Evolutionary conservation across 805 yeast species (phyloP).

Genomic region (Metschnikowia aberdeeniae): DNA sequence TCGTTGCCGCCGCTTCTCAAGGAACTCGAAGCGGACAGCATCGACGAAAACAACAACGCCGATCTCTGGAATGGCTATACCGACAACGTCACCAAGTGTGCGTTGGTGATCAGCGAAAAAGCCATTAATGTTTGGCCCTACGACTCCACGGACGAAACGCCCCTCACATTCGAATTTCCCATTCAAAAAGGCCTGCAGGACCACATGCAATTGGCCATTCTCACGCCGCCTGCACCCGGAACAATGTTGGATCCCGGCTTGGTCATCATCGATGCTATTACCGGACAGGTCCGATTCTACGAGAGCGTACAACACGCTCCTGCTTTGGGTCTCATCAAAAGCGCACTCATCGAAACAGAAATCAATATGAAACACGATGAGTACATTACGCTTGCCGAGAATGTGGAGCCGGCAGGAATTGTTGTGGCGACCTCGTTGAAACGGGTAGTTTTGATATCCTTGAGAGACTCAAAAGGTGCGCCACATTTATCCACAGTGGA

Average conservation of each 20-base stretch:
- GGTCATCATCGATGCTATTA: conserved; percentile 53
- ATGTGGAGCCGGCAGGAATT: conserved; percentile 72
- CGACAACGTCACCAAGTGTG: conserved; percentile 46
- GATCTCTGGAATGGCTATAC: conserved; percentile 41
- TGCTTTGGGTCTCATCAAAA: conserved; percentile 53
- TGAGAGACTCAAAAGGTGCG: conserved; percentile 68
- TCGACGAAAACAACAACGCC: conserved; percentile 6
- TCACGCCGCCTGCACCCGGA: conserved; percentile 57
- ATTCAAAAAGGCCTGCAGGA: conserved; percentile 21
- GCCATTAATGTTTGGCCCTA: conserved; percentile 67
- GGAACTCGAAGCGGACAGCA: background rate
- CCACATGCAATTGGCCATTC: conserved; percentile 47
- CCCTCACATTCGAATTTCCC: conserved; percentile 54
- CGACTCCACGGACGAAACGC: conserved; percentile 54
- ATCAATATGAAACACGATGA: conserved; percentile 47
- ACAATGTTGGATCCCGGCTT: conserved; percentile 59
- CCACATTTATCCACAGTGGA: conserved; percentile 40
- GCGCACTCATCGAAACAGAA: conserved; percentile 39
- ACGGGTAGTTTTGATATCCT: conserved; percentile 54
- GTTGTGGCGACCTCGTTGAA: conserved; percentile 67
- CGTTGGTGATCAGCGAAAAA: conserved; percentile 46
- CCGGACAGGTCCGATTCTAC: conserved; percentile 63
- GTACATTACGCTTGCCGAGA: conserved; percentile 49
- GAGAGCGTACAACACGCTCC: conserved; percentile 73
- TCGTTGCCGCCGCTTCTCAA: conserved; percentile 47